phyloP scores from a whole-genome alignment of 768 basidiomycete genomes.

The Boletus pseudopeckii region DNA sequence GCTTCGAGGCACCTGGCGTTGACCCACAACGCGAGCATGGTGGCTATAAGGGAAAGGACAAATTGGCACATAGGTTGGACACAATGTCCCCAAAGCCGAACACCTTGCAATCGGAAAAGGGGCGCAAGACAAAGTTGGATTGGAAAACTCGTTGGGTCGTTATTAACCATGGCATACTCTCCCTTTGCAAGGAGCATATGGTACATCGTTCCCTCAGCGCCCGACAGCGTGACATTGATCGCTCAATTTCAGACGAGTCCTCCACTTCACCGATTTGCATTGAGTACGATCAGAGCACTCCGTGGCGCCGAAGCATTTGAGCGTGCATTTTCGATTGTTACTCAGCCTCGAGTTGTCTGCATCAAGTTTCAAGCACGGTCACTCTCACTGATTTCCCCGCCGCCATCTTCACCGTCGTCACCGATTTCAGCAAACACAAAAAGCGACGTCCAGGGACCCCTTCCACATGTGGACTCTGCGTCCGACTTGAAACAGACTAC shows the following conservation, averaged over 20 bases:
- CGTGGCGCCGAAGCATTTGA: constrained; percentile 44
- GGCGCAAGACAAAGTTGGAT: constrained; percentile 42
- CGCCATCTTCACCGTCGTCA: constrained; percentile 24
- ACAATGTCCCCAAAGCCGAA: constrained; percentile 7
- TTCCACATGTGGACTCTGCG: neutral
- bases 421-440: constrained; percentile 16
- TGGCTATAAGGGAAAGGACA: constrained; percentile 15
- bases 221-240: constrained; percentile 1
- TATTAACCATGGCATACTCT: constrained; percentile 55
- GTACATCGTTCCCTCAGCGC: constrained; percentile 35
- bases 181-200: constrained; percentile 48
- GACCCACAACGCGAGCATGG: neutral
- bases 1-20: constrained; percentile 24
- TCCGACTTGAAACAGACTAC: constrained; percentile 1
- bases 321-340: constrained; percentile 20
- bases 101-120: constrained; percentile 18
- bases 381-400: constrained; percentile 8
- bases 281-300: constrained; percentile 41
- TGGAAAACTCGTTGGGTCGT: constrained; percentile 66
- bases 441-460: constrained; percentile 3
- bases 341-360: constrained; percentile 36
- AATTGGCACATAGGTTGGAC: constrained; percentile 4
- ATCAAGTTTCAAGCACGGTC: constrained; percentile 34
- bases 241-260: constrained; percentile 33
- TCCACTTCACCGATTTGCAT: constrained; percentile 38